A percentile compares a stretch with the other conserved stretches of the same genome.
Evolutionary conservation across 148 eudicot genomes (phyloP).

Genomic region (Camellia granthamiana): DNA sequence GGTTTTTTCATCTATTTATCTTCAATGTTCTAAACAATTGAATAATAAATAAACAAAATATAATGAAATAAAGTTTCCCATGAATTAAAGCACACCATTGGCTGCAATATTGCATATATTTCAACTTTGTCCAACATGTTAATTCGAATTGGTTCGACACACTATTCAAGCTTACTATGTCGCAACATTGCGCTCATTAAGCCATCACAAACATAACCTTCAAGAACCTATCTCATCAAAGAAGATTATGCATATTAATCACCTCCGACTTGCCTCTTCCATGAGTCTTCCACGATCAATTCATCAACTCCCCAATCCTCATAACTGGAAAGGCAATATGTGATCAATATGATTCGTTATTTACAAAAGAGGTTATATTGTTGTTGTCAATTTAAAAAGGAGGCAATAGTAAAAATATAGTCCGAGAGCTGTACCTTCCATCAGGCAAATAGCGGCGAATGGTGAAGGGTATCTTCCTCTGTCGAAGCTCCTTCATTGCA

Average conservation of each 20-base stretch:
- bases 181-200: background rate
- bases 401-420: background rate
- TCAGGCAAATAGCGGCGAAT: constrained; percentile 97
- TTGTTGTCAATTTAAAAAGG: constrained; percentile 10
- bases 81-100: background rate
- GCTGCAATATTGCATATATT: background rate
- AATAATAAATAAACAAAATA: background rate
- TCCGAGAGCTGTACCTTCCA: constrained; percentile 58
- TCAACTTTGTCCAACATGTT: background rate
- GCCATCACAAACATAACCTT: background rate
- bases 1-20: background rate
- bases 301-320: constrained; percentile 99
- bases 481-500: constrained; percentile 96
- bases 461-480: constrained; percentile 93
- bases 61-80: background rate
- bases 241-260: constrained; percentile 31
- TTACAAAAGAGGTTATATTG: background rate
- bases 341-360: background rate
- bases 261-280: constrained; percentile 99
- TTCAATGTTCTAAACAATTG: background rate
- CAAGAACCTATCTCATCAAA: background rate
- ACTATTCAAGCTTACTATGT: background rate
- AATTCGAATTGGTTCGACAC: background rate
- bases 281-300: constrained; percentile 91
- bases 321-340: constrained; percentile 44